Evolutionary conservation across 331 rosid genomes (phyloP).

Genomic region (Acacia pycnantha): DNA sequence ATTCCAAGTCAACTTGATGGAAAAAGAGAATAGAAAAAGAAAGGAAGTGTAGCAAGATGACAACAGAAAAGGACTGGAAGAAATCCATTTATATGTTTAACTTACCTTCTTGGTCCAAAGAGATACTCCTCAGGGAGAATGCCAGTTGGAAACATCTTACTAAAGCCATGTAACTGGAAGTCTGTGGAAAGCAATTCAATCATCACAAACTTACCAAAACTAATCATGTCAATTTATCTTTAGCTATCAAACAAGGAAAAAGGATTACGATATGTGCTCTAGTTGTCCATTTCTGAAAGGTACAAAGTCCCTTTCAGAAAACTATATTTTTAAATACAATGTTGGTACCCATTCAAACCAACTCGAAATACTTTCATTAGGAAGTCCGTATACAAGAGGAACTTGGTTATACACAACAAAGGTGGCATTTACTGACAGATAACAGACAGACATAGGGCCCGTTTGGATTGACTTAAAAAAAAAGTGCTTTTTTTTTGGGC

Average conservation of each 20-base stretch:
- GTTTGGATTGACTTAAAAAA: too few relatives aligned
- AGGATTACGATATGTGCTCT: conserved; percentile 16
- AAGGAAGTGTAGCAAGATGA: conserved; percentile 3
- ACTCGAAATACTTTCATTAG: conserved; percentile 1
- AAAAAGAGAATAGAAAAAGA: background rate
- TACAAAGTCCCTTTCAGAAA: conserved; percentile 18
- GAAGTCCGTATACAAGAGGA: background rate
- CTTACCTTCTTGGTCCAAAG: conserved; percentile 81
- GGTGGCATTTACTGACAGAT: background rate
- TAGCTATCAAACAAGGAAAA: conserved; percentile 25
- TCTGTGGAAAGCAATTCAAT: conserved; percentile 49
- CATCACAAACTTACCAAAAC: conserved; percentile 22
- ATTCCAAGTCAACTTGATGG: background rate
- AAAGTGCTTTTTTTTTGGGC: too few relatives aligned
- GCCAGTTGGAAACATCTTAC: conserved; percentile 93
- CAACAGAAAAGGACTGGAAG: conserved; percentile 11
- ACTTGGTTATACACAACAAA: background rate
- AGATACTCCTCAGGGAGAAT: conserved; percentile 72
- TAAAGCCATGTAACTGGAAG: conserved; percentile 71
- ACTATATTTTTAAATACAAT: background rate
- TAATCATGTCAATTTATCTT: background rate
- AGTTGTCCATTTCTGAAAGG: conserved; percentile 4
- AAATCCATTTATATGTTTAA: background rate
- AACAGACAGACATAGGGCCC: background rate
- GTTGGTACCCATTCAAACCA: background rate